Conservation (phyloP, 108 stramenopile species). For the Conticribra guillardii region DNA sequence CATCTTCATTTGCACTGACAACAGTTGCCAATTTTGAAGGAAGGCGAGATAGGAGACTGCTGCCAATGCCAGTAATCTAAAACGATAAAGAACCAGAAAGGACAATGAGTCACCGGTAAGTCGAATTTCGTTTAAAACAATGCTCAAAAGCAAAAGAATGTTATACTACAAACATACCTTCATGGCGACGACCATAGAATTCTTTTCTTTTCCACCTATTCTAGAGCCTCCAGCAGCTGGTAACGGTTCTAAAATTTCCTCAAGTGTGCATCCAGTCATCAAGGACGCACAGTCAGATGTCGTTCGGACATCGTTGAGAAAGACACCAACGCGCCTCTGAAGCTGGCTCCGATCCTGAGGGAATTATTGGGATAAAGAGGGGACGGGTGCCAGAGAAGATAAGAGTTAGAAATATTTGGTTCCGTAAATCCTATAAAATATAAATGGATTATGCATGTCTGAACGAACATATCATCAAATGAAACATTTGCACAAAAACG, state of each 20-base stretch:
- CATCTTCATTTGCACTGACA: slow-evolving; percentile 82
- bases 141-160: too few relatives aligned
- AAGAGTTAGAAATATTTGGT: too few relatives aligned
- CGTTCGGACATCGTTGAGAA: slow-evolving; percentile 78
- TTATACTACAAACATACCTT: slow-evolving; percentile 53
- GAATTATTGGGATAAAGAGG: too few relatives aligned
- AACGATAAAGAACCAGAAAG: not conserved
- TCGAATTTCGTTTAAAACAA: too few relatives aligned
- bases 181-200: slow-evolving; percentile 65
- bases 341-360: slow-evolving; percentile 67
- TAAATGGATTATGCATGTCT: too few relatives aligned
- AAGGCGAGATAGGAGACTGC: slow-evolving; percentile 59
- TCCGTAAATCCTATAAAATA: too few relatives aligned
- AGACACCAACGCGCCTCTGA: slow-evolving; percentile 69
- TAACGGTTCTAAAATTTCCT: slow-evolving; percentile 86
- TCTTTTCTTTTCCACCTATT: slow-evolving; percentile 56
- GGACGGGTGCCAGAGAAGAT: too few relatives aligned
- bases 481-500: too few relatives aligned
- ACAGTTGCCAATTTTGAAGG: slow-evolving; percentile 81
- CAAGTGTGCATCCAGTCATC: slow-evolving; percentile 68
- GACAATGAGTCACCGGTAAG: not conserved
- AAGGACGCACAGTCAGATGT: slow-evolving; percentile 68
- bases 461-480: too few relatives aligned
- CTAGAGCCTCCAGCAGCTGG: slow-evolving; percentile 24
- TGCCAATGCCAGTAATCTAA: slow-evolving; percentile 77